phyloP scores from a whole-genome alignment of 768 basidiomycete species.

The Amanita rubescens region DNA sequence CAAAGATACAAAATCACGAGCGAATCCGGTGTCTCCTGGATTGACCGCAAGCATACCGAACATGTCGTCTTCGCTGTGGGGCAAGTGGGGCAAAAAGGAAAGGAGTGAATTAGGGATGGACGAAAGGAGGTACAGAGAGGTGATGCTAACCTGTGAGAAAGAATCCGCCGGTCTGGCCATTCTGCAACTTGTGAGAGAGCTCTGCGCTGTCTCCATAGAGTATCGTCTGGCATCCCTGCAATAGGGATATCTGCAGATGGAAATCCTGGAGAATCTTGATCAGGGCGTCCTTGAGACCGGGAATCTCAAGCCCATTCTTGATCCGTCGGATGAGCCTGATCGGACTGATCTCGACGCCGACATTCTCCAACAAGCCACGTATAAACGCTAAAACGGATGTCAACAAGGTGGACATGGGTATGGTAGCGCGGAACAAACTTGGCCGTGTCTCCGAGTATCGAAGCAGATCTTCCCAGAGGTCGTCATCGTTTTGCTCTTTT shows the following conservation, averaged over 20 bases:
- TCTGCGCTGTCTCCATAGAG: constrained; percentile 75
- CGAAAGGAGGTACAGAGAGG: neutral
- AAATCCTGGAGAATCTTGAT: constrained; percentile 98
- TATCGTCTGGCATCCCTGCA: constrained; percentile 89
- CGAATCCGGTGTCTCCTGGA: constrained; percentile 51
- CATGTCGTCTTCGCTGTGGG: constrained; percentile 55
- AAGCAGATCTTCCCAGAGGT: constrained; percentile 95
- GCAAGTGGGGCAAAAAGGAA: neutral
- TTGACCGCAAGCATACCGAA: constrained; percentile 52
- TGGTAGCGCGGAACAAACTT: constrained; percentile 33
- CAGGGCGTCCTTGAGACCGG: constrained; percentile 86
- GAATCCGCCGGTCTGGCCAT: constrained; percentile 74
- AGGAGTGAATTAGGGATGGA: neutral
- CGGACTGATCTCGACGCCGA: constrained; percentile 93
- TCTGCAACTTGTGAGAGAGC: constrained; percentile 61
- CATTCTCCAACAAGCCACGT: constrained; percentile 88
- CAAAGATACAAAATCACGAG: constrained; percentile 78
- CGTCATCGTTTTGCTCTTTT: constrained; percentile 93
- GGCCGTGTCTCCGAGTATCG: constrained; percentile 93
- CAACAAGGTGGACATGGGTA: neutral
- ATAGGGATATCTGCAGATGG: constrained; percentile 85
- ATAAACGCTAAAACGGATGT: constrained; percentile 65
- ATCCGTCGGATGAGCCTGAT: constrained; percentile 91
- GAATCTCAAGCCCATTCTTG: constrained; percentile 93
- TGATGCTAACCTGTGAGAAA: constrained; percentile 57